phyloP scores from a whole-genome alignment of 2,329 filamentous ascomycete genomes.

The Pestalotiopsis sp. region DNA sequence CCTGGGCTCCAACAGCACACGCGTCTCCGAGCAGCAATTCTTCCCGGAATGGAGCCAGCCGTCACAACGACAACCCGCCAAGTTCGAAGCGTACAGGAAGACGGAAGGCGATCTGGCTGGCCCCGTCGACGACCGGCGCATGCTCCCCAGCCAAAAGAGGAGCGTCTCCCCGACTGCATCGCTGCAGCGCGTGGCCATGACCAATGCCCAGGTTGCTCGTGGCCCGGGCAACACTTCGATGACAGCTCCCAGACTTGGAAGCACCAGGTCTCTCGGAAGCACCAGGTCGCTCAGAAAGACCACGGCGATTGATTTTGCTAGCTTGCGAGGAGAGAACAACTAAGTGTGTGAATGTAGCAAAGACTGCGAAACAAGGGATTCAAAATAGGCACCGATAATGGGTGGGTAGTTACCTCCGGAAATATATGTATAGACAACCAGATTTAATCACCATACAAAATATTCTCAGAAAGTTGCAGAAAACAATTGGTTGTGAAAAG shows the following conservation, averaged over 20 bases:
- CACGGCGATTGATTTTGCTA: background rate
- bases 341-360: background rate
- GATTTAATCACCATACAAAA: too few relatives aligned
- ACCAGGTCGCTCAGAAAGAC: background rate
- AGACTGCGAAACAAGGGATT: too few relatives aligned
- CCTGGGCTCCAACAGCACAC: slow-evolving; percentile 1
- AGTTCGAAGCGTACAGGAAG: slow-evolving; percentile 10
- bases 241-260: background rate
- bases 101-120: background rate
- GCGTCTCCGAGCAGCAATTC: slow-evolving; percentile 16
- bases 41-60: slow-evolving; percentile 18
- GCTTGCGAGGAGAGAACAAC: background rate
- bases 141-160: slow-evolving; percentile 4
- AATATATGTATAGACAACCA: too few relatives aligned
- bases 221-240: too few relatives aligned
- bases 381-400: background rate
- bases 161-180: background rate
- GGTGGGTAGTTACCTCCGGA: too few relatives aligned
- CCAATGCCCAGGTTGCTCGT: background rate
- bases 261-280: background rate
- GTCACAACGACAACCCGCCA: background rate
- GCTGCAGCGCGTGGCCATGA: slow-evolving; percentile 1
- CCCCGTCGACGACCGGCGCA: slow-evolving; percentile 15
- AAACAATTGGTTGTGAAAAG: too few relatives aligned
- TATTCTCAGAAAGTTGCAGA: too few relatives aligned